phyloP scores from a whole-genome alignment of 192 early-diverging fungal species.

The Lobosporangium transversale region DNA sequence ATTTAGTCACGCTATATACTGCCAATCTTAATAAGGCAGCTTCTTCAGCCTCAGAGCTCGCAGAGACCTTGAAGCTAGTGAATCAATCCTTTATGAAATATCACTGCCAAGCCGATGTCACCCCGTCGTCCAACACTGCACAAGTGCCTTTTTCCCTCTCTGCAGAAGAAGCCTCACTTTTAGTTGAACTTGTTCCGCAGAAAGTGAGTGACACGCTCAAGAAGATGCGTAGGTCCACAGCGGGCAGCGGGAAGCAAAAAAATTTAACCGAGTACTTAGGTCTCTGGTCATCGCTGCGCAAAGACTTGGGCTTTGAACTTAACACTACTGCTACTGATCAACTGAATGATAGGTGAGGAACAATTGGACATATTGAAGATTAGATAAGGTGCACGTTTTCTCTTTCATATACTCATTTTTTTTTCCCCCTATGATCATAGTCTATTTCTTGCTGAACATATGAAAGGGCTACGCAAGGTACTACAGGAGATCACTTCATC shows the following conservation, averaged over 20 bases:
- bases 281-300: not conserved
- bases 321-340: not conserved
- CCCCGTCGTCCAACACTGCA: too few relatives aligned
- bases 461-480: slow-evolving; percentile 15
- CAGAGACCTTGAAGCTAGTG: not conserved
- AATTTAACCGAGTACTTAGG: slow-evolving; percentile 25
- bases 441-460: slow-evolving; percentile 5
- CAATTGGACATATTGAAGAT: not conserved
- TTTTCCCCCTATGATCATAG: not conserved
- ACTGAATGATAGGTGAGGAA: slow-evolving; percentile 3
- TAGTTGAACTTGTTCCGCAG: slow-evolving; percentile 5
- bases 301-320: not conserved
- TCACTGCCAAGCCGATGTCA: not conserved
- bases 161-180: slow-evolving; percentile 1
- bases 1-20: not conserved
- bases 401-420: not conserved
- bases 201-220: not conserved
- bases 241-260: slow-evolving; percentile 43
- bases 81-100: not conserved
- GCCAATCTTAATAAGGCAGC: not conserved
- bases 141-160: slow-evolving; percentile 10
- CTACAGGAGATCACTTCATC: slow-evolving; percentile 11
- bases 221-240: slow-evolving; percentile 29
- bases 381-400: too few relatives aligned
- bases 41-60: not conserved